These are phyloP conservation scores for Annulohypoxylon maeteangense DNA, from an alignment of 495 filamentous ascomycete genomes.

Conservation along the genomic window DNA sequence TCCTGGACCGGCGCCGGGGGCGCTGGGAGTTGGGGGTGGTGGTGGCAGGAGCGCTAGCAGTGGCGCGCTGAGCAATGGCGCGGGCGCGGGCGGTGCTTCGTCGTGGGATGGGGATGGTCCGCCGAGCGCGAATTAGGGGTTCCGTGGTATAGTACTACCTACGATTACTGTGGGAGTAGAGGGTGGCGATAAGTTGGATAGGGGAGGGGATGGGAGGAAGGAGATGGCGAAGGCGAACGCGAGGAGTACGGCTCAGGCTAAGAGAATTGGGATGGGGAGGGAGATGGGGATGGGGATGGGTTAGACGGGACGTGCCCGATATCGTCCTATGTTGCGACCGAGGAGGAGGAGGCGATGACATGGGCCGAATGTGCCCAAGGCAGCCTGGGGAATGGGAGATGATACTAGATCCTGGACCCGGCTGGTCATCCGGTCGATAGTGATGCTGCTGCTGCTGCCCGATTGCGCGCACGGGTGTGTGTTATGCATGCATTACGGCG, in stretches of 20 bases:
- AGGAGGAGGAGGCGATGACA: not conserved
- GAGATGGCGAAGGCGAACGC: not conserved
- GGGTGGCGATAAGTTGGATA: not conserved
- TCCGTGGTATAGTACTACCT: not conserved
- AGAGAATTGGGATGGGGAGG: not conserved
- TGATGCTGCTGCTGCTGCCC: not conserved
- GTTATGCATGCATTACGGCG: constrained; percentile 28
- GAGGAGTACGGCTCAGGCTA: no score
- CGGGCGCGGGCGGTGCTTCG: not conserved
- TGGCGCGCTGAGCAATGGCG: not conserved
- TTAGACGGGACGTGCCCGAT: not conserved
- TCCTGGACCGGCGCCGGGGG: not conserved
- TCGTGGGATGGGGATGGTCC: not conserved
- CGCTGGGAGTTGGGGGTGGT: not conserved
- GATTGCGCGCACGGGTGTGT: constrained; percentile 14
- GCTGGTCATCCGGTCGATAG: constrained; percentile 24
- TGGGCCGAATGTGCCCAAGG: constrained; percentile 5
- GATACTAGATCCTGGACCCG: not conserved
- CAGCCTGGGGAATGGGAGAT: constrained; percentile 8
- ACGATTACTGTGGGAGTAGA: not conserved
- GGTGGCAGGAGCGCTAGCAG: not conserved
- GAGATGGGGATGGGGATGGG: not conserved
- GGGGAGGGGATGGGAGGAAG: not conserved
- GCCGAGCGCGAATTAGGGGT: not conserved
- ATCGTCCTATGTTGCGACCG: not conserved